Conservation (phyloP, 192 early-diverging fungal species). For the Phlyctochytrium planicorne region DNA sequence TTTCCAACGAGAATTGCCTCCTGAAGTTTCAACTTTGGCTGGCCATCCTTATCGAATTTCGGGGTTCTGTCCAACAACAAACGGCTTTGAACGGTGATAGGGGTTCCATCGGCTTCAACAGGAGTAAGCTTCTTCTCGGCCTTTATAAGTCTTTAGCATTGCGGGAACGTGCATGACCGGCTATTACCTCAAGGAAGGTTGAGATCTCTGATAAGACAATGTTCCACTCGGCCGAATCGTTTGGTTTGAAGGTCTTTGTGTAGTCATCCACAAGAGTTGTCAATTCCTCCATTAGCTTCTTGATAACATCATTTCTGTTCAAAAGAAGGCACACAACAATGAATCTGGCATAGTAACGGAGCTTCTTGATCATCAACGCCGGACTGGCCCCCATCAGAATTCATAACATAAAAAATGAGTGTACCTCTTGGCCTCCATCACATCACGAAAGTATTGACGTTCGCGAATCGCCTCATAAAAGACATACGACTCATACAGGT, state of each 20-base stretch:
- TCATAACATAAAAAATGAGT: slow-evolving; percentile 1
- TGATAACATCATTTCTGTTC: slow-evolving; percentile 78
- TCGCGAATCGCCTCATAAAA: slow-evolving; percentile 97
- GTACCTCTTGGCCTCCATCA: slow-evolving; percentile 91
- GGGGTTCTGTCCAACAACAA: slow-evolving; percentile 47
- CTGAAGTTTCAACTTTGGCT: slow-evolving; percentile 68
- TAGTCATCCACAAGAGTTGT: slow-evolving; percentile 85
- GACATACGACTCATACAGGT: slow-evolving; percentile 88
- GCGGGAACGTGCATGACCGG: not conserved
- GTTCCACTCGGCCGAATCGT: slow-evolving; percentile 88
- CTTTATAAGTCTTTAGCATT: slow-evolving; percentile 28
- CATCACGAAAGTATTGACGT: slow-evolving; percentile 91
- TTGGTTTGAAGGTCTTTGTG: slow-evolving; percentile 78
- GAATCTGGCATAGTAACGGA: slow-evolving; percentile 96
- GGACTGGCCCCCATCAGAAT: slow-evolving; percentile 55
- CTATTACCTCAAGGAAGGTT: slow-evolving; percentile 76
- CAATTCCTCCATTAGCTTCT: slow-evolving; percentile 81
- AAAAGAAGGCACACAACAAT: slow-evolving; percentile 91
- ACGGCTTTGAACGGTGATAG: slow-evolving; percentile 51
- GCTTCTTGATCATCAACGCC: slow-evolving; percentile 92
- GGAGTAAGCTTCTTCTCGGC: slow-evolving; percentile 80
- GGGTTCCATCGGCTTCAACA: slow-evolving; percentile 47
- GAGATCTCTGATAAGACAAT: slow-evolving; percentile 52
- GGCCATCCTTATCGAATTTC: slow-evolving; percentile 60
- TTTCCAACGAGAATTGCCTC: slow-evolving; percentile 97